Conservation (phyloP, 1,284 basidiomycete species). For the Ceratobasidium sp. region DNA sequence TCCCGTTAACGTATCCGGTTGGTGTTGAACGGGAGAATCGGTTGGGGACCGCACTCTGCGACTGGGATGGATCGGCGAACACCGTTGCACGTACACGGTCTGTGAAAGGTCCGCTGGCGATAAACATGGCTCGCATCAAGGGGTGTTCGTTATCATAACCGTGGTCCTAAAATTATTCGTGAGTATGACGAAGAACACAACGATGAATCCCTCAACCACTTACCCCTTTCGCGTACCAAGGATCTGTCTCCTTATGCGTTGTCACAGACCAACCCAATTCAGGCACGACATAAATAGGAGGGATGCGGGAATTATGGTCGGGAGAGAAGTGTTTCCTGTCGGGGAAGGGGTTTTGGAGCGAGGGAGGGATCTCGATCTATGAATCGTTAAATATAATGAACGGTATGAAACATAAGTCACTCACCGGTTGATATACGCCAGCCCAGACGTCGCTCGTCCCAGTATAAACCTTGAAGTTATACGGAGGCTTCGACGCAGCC, state of each 20-base stretch:
- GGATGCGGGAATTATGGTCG: conserved; percentile 73
- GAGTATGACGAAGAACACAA: conserved; percentile 1
- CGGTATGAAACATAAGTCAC: neutral
- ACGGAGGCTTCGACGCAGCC: conserved; percentile 65
- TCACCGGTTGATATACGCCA: conserved; percentile 10
- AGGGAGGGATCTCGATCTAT: conserved; percentile 36
- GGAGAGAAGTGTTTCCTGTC: conserved; percentile 79
- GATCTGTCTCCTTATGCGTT: conserved; percentile 65
- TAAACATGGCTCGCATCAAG: conserved; percentile 90
- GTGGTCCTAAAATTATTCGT: conserved; percentile 70
- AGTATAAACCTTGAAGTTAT: conserved; percentile 83
- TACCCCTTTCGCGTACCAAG: conserved; percentile 74
- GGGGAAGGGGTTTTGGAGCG: conserved; percentile 61
- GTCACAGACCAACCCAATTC: conserved; percentile 80
- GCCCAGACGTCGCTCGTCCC: conserved; percentile 59
- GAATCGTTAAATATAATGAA: neutral
- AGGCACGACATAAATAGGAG: conserved; percentile 88
- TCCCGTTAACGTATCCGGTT: neutral
- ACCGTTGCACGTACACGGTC: conserved; percentile 33
- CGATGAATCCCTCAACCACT: conserved; percentile 56
- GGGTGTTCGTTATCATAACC: conserved; percentile 83
- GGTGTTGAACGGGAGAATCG: conserved; percentile 54
- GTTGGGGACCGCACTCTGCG: conserved; percentile 25
- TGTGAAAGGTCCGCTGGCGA: conserved; percentile 89
- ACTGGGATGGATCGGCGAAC: conserved; percentile 50